Evolutionary conservation across 192 early-diverging fungal species (phyloP).

Genomic region (Coemansia sp.): DNA sequence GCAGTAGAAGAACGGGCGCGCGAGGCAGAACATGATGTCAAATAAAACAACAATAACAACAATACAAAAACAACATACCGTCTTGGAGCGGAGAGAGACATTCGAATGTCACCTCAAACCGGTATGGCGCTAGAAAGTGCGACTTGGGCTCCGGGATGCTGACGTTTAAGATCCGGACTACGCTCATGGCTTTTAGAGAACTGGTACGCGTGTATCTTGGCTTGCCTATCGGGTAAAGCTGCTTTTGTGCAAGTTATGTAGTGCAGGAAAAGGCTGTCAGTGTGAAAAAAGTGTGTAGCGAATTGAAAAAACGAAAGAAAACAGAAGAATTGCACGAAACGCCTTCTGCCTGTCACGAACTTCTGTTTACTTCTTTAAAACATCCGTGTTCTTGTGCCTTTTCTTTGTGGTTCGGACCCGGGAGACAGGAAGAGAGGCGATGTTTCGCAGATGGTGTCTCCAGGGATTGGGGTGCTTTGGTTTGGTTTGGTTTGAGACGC

Average conservation of each 20-base stretch:
- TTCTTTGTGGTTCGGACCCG: no score
- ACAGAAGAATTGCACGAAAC: not conserved
- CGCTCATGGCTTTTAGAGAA: conserved; percentile 59
- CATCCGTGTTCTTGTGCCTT: no score
- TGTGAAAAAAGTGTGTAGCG: not conserved
- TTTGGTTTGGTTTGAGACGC: no score
- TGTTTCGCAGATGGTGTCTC: no score
- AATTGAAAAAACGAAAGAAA: not conserved
- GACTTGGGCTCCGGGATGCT: conserved; percentile 86
- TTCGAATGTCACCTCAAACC: conserved; percentile 98
- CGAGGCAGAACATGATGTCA: not conserved
- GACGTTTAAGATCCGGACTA: conserved; percentile 81
- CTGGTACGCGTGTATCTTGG: not conserved
- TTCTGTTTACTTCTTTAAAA: no score
- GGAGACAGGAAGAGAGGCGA: no score
- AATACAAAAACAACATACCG: conserved; percentile 56
- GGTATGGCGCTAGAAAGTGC: conserved; percentile 76
- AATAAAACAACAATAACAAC: not conserved
- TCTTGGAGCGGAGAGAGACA: conserved; percentile 83
- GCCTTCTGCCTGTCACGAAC: no score
- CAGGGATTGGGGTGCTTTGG: no score
- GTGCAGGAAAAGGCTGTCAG: not conserved
- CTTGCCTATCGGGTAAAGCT: not conserved
- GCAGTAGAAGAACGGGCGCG: not conserved
- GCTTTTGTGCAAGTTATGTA: not conserved